Percentiles rank a stretch among this genome's conserved stretches.
These are phyloP conservation scores for Ceratocystis harringtonii DNA, from an alignment of 2,329 filamentous ascomycete genomes.

Conservation along the genomic window DNA sequence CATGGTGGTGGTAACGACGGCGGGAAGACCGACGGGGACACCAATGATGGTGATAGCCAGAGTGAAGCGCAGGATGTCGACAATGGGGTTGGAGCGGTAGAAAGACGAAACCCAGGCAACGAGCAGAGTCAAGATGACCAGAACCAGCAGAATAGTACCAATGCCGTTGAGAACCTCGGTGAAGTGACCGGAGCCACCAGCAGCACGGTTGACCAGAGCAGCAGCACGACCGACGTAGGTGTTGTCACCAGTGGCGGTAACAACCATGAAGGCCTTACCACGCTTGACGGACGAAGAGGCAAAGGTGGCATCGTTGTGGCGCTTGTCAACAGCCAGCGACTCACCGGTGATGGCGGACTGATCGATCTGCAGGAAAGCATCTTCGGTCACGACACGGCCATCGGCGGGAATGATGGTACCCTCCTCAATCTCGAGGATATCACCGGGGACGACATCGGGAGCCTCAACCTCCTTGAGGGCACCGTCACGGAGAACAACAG, in stretches of 20 bases:
- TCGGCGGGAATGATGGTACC: conserved; percentile 86
- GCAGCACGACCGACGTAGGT: conserved; percentile 83
- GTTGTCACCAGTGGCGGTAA: conserved; percentile 74
- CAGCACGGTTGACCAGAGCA: conserved; percentile 66
- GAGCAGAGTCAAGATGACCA: conserved; percentile 67
- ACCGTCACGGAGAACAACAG: conserved; percentile 68
- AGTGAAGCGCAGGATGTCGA: conserved; percentile 68
- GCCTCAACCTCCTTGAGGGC: conserved; percentile 65
- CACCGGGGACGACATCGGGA: conserved; percentile 72
- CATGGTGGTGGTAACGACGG: conserved; percentile 89
- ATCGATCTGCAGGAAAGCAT: conserved; percentile 76
- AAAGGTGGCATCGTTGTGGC: conserved; percentile 65
- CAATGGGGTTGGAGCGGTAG: conserved; percentile 72
- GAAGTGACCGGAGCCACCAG: conserved; percentile 66
- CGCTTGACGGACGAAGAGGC: conserved; percentile 82
- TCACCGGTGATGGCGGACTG: conserved; percentile 87
- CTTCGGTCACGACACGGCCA: conserved; percentile 69
- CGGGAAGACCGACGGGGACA: conserved; percentile 84
- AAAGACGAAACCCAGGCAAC: conserved; percentile 77
- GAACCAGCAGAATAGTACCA: conserved; percentile 60
- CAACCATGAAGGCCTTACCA: conserved; percentile 69
- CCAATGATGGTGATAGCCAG: conserved; percentile 82
- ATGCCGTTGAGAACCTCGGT: conserved; percentile 83
- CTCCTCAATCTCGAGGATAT: conserved; percentile 76
- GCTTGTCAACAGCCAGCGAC: conserved; percentile 82